phyloP scores from a whole-genome alignment of 2,329 filamentous ascomycete species.

The Gaeumannomyces tritici region DNA sequence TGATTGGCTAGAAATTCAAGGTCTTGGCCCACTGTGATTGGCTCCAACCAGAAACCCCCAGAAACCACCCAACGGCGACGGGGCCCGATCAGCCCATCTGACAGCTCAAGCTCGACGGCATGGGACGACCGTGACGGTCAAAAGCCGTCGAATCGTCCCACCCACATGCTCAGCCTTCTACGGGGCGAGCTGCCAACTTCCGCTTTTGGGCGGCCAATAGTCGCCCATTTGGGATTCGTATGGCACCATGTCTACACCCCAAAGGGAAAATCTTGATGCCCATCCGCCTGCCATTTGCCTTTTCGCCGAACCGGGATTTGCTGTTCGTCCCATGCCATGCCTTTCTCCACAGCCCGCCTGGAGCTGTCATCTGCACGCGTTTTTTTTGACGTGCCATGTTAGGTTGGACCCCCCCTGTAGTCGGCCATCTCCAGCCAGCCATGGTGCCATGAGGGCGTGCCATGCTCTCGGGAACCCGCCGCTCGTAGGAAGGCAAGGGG shows the following conservation, averaged over 20 bases:
- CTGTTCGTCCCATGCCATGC: not conserved
- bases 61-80: not conserved
- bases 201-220: not conserved
- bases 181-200: not conserved
- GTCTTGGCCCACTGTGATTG: not conserved
- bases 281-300: not conserved
- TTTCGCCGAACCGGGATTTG: not conserved
- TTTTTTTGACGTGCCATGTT: not conserved
- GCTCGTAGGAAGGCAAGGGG: not conserved
- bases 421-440: not conserved
- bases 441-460: not conserved
- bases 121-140: constrained; percentile 1
- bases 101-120: not conserved
- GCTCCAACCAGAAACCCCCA: not conserved
- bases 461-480: not conserved
- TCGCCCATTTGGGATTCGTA: too few species aligned
- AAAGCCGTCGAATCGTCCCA: constrained; percentile 1
- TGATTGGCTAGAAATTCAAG: not conserved
- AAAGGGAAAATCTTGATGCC: not conserved
- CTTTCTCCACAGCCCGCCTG: too few species aligned
- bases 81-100: constrained; percentile 3
- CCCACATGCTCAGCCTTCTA: too few species aligned
- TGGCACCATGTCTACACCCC: not conserved
- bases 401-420: too few species aligned
- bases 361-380: not conserved